These are phyloP conservation scores for Paraconiothyrium brasiliense DNA, from an alignment of 2,329 filamentous ascomycete genomes.

Conservation along the genomic window DNA sequence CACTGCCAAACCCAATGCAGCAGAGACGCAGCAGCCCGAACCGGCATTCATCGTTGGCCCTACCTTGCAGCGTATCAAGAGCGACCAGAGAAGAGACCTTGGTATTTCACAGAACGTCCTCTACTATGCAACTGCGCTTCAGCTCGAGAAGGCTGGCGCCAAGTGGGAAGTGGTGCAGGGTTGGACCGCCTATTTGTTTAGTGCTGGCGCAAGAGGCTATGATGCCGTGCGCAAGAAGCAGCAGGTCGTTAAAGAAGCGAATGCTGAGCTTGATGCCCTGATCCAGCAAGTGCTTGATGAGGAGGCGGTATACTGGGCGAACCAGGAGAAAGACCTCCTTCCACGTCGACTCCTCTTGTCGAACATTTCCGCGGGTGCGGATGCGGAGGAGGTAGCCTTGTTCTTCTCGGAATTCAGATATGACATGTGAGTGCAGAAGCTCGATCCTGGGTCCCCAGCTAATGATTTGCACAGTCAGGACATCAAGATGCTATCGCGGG, in stretches of 20 bases:
- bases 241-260: constrained; percentile 20
- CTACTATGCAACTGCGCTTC: constrained; percentile 21
- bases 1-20: neutral
- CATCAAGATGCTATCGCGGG: constrained; percentile 27
- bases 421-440: constrained; percentile 29
- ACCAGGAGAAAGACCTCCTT: constrained; percentile 22
- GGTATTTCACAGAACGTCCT: neutral
- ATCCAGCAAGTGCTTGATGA: constrained; percentile 24
- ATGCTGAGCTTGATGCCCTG: constrained; percentile 17
- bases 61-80: neutral
- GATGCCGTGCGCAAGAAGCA: constrained; percentile 21
- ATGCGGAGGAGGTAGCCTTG: constrained; percentile 24
- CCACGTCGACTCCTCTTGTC: constrained; percentile 32
- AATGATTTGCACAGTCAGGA: constrained; percentile 20
- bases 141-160: constrained; percentile 22
- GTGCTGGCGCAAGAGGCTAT: constrained; percentile 18
- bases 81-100: neutral
- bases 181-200: constrained; percentile 29
- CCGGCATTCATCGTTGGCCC: neutral
- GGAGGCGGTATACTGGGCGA: constrained; percentile 18
- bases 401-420: constrained; percentile 26
- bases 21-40: neutral
- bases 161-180: constrained; percentile 23
- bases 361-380: constrained; percentile 39
- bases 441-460: neutral